Conservation (phyloP, 2,329 filamentous ascomycete genomes). For the Trichophyton benhamiae region DNA sequence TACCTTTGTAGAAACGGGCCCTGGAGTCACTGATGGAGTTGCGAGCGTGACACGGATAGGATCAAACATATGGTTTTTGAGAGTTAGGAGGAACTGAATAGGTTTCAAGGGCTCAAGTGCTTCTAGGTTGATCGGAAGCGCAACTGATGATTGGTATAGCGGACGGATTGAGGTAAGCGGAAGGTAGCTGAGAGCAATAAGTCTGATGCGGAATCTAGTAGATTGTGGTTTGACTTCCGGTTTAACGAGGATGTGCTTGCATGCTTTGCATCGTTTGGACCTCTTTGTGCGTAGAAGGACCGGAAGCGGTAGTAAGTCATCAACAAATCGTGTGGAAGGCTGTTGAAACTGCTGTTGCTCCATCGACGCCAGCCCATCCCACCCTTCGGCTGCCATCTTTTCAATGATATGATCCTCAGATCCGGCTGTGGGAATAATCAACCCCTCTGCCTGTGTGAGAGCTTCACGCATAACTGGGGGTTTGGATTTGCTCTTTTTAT, state of each 20-base stretch:
- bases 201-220: conserved; percentile 81
- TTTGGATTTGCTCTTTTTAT: conserved; percentile 54
- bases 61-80: conserved; percentile 92
- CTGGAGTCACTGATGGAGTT: conserved; percentile 67
- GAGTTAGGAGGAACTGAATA: conserved; percentile 72
- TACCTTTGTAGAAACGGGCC: conserved; percentile 63
- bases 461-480: conserved; percentile 72
- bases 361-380: conserved; percentile 49
- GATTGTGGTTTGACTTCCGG: conserved; percentile 83
- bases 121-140: conserved; percentile 32
- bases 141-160: conserved; percentile 37
- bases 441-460: conserved; percentile 55
- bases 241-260: conserved; percentile 88
- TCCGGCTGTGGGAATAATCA: conserved; percentile 50
- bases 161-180: conserved; percentile 60
- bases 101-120: conserved; percentile 39
- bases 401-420: conserved; percentile 49
- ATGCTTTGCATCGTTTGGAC: conserved; percentile 82
- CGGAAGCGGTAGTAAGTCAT: conserved; percentile 68
- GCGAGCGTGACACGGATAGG: conserved; percentile 75
- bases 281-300: conserved; percentile 80
- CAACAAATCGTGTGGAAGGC: conserved; percentile 48
- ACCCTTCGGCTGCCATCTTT: conserved; percentile 47
- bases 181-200: conserved; percentile 79
- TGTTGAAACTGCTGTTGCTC: conserved; percentile 42